These are phyloP conservation scores for Heterobasidion occidentale DNA, from an alignment of 1,284 basidiomycete species.

Conservation along the genomic window DNA sequence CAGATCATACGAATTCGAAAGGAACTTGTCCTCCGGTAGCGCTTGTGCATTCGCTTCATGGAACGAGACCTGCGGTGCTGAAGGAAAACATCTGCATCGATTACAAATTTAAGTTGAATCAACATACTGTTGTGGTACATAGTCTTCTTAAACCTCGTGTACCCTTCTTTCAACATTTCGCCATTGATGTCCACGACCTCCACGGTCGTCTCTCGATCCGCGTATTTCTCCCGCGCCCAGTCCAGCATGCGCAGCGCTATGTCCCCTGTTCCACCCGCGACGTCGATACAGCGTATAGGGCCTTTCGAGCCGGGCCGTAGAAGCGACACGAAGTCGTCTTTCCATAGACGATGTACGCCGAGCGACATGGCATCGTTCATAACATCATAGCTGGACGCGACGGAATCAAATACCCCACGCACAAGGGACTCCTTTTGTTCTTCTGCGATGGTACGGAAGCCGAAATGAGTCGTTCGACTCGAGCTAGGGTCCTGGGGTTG, in stretches of 20 bases:
- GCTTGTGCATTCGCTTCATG: constrained; percentile 91
- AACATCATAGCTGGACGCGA: constrained; percentile 93
- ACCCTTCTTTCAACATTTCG: constrained; percentile 93
- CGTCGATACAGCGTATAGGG: constrained; percentile 81
- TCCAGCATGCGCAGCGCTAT: constrained; percentile 94
- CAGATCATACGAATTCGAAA: constrained; percentile 82
- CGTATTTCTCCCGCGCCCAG: constrained; percentile 83
- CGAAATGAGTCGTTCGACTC: constrained; percentile 71
- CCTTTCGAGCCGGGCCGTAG: constrained; percentile 76
- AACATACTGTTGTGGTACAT: constrained; percentile 93
- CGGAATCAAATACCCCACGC: constrained; percentile 90
- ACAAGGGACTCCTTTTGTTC: constrained; percentile 75
- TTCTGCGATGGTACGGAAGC: constrained; percentile 83
- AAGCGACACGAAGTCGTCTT: constrained; percentile 82
- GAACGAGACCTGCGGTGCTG: constrained; percentile 92
- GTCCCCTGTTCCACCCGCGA: constrained; percentile 97
- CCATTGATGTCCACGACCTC: constrained; percentile 94
- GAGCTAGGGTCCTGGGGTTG: constrained; percentile 14
- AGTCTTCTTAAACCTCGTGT: constrained; percentile 86
- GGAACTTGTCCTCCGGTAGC: constrained; percentile 59
- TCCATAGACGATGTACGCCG: constrained; percentile 96
- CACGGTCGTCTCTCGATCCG: constrained; percentile 83
- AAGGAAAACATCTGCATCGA: constrained; percentile 11
- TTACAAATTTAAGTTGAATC: not conserved
- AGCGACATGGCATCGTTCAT: constrained; percentile 99